Evolutionary conservation across 441 rosid genomes (phyloP).

Genomic region (Lepidium campestre): DNA sequence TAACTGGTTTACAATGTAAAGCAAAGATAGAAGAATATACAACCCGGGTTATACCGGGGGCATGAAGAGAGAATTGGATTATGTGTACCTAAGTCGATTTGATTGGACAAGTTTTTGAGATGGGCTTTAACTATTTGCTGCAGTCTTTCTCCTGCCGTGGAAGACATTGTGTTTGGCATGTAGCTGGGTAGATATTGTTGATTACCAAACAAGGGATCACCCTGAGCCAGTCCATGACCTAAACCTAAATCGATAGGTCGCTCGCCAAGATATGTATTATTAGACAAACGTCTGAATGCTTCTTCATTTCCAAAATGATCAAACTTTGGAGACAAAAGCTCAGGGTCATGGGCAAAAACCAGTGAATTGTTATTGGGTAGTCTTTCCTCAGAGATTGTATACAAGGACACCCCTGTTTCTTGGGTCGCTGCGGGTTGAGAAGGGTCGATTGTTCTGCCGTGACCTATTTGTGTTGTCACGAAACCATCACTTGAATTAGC

Average conservation of each 20-base stretch:
- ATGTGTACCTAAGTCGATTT: conserved; percentile 60
- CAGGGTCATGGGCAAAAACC: conserved; percentile 39
- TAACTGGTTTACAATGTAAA: background rate
- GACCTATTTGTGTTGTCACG: conserved; percentile 40
- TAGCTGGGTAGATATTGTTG: conserved; percentile 42
- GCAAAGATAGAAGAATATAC: background rate
- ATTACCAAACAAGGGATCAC: conserved; percentile 29
- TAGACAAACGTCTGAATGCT: conserved; percentile 30
- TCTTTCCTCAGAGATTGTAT: conserved; percentile 39
- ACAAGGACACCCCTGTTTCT: conserved; percentile 31
- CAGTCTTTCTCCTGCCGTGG: conserved; percentile 55
- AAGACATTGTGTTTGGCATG: conserved; percentile 38
- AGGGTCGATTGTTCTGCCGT: conserved; percentile 35
- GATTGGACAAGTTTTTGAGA: conserved; percentile 61
- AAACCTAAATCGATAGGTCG: conserved; percentile 39
- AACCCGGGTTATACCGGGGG: background rate
- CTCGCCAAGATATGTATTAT: conserved; percentile 18
- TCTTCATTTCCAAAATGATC: conserved; percentile 39
- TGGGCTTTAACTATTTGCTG: conserved; percentile 68
- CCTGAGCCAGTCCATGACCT: conserved; percentile 48
- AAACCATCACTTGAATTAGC: conserved; percentile 36
- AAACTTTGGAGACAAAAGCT: conserved; percentile 32
- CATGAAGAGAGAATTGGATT: conserved; percentile 6
- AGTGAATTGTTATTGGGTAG: conserved; percentile 31
- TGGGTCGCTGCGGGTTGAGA: conserved; percentile 38